Conservation (phyloP, 2,329 filamentous ascomycete species). For the Cadophora sp. region DNA sequence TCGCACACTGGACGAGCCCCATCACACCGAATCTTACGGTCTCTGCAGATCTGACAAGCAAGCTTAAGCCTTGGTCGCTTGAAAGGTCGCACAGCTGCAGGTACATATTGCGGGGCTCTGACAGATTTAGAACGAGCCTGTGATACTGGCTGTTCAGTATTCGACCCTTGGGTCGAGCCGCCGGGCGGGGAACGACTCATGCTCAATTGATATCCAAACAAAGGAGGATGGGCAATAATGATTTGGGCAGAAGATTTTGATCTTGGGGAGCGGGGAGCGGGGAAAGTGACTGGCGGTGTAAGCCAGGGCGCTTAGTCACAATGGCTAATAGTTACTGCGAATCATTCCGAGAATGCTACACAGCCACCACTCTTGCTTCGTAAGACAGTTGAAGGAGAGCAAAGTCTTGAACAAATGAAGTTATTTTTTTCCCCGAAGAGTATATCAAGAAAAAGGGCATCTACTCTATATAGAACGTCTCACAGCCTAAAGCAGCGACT, state of each 20-base stretch:
- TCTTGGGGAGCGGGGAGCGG: too few species aligned
- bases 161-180: background rate
- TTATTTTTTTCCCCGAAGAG: too few species aligned
- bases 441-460: too few species aligned
- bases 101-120: background rate
- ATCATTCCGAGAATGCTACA: too few species aligned
- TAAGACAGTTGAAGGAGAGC: too few species aligned
- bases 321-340: too few species aligned
- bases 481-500: too few species aligned
- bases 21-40: slow-evolving; percentile 2
- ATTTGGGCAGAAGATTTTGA: background rate
- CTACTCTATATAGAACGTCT: too few species aligned
- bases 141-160: background rate
- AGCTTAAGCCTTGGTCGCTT: slow-evolving; percentile 6
- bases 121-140: background rate
- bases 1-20: background rate
- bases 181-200: background rate
- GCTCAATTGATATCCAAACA: background rate
- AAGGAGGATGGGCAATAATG: background rate
- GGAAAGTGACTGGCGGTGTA: background rate
- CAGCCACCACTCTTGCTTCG: too few species aligned
- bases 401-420: too few species aligned
- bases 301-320: background rate
- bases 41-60: background rate
- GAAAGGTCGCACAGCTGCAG: background rate